phyloP scores from a whole-genome alignment of 2,329 filamentous ascomycete species.

The Pseudogymnoascus sp. region DNA sequence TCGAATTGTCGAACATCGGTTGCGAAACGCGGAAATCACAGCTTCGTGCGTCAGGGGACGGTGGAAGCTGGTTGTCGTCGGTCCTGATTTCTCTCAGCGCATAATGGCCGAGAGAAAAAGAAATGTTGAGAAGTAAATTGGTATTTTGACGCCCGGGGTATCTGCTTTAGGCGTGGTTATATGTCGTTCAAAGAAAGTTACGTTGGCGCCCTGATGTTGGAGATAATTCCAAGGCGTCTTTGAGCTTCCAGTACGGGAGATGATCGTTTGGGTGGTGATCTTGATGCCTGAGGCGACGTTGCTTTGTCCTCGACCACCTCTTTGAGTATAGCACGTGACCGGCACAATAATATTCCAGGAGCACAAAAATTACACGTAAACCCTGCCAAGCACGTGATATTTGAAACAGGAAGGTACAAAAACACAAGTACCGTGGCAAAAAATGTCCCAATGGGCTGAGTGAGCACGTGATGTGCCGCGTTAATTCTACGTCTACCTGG shows the following conservation, averaged over 20 bases:
- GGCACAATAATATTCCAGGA: background rate
- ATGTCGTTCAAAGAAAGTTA: background rate
- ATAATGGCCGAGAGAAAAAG: constrained; percentile 4
- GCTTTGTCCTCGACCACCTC: background rate
- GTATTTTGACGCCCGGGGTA: background rate
- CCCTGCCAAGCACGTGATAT: background rate
- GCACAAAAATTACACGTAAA: background rate
- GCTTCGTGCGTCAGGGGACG: constrained; percentile 3
- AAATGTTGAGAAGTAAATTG: background rate
- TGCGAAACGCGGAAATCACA: constrained; percentile 1
- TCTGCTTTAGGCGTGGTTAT: background rate
- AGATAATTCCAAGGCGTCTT: constrained; percentile 4
- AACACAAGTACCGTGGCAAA: background rate
- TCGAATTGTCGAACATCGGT: background rate
- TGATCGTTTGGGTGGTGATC: constrained; percentile 3
- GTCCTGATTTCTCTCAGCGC: background rate
- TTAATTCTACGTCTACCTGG: constrained; percentile 7
- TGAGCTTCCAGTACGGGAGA: constrained; percentile 6
- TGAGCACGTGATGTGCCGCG: constrained; percentile 1
- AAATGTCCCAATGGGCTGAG: background rate
- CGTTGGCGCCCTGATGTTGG: background rate
- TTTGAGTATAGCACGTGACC: background rate
- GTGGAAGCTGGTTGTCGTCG: background rate
- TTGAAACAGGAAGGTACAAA: background rate
- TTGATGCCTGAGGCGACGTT: background rate